Evolutionary conservation across 2,329 filamentous ascomycete species (phyloP).

Genomic region (Conoideocrella luteorostrata): DNA sequence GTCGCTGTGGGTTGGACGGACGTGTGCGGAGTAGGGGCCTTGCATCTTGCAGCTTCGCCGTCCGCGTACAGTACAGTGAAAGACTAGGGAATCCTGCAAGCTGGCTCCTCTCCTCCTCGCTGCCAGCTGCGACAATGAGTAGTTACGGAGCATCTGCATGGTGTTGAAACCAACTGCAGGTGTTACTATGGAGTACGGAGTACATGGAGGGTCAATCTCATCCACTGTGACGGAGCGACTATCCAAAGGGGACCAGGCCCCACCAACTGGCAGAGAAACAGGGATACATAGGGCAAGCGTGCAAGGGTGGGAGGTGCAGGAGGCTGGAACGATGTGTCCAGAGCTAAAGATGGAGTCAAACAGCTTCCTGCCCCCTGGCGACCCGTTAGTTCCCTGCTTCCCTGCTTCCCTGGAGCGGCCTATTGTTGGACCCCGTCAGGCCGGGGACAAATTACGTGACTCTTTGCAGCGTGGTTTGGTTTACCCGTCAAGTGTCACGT

Average conservation of each 20-base stretch:
- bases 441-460: no score
- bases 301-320: no score
- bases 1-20: background rate
- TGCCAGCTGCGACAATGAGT: background rate
- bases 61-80: no score
- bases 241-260: background rate
- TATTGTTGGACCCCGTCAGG: no score
- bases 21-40: background rate
- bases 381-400: slow-evolving; percentile 1
- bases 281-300: no score
- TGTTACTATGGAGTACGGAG: no score
- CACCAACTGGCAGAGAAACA: slow-evolving; percentile 2
- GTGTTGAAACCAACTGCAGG: slow-evolving; percentile 7
- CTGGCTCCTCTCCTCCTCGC: no score
- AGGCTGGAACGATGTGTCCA: slow-evolving; percentile 1
- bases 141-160: background rate
- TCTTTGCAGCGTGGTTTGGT: no score
- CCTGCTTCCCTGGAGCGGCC: no score
- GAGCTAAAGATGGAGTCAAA: slow-evolving; percentile 5
- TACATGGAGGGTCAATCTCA: background rate
- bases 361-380: slow-evolving; percentile 1
- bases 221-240: background rate
- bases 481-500: no score
- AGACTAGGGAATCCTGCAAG: no score
- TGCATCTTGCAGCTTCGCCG: background rate